Base-by-base conservation (phyloP, 164 flowering plant species). In the Echeveria elegans region DNA sequence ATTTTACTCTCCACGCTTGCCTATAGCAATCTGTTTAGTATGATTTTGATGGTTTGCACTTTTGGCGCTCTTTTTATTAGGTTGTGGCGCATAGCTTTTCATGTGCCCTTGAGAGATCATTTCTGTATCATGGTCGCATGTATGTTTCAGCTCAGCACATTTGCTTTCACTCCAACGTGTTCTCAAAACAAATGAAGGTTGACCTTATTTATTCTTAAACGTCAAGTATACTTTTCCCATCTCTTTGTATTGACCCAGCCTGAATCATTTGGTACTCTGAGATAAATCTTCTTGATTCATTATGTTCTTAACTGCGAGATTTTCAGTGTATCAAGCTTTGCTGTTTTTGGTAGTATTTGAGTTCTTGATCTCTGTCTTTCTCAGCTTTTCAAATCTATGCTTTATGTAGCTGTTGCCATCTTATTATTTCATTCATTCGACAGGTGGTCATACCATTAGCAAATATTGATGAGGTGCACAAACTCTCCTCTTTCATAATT, bases 171-270 rank as follows among this genome's bases (percentile, higher is more conserved):
- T 94, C 99, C 21, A 94, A 94, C 73, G 92, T 91, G 29, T 94
- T 94, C 69, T 91, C 97, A 66, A 94, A 94, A 82, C 99, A 94
- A 83, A 94, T 94, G 96, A 94, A 94, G 96, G 99, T 94, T 64
- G 73, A 82, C 31, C 24, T 0, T 4, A 48, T 15, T 43, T 4
- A 43, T 43, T 12, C 47, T 16, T 43, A n/a, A n/a, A n/a, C n/a
- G n/a, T n/a, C n/a, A n/a, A n/a, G n/a, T n/a, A n/a, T n/a, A n/a
- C n/a, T n/a, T n/a, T n/a, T n/a, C n/a, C n/a, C n/a, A n/a, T n/a
- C n/a, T n/a, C 41, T 38, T 38, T 38, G 1, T 5, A 16, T 15
- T 1, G 47, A 43, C 18, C 15, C 47, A 43, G 18, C 1, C 15
- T 43, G 47, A 43, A 43, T 11, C 15, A 40, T 11, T 43, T 15